Evolutionary conservation across 129 eudicot species (phyloP), one percentile per base, ranked within the genome.

Genomic region (Arctium minus): DNA sequence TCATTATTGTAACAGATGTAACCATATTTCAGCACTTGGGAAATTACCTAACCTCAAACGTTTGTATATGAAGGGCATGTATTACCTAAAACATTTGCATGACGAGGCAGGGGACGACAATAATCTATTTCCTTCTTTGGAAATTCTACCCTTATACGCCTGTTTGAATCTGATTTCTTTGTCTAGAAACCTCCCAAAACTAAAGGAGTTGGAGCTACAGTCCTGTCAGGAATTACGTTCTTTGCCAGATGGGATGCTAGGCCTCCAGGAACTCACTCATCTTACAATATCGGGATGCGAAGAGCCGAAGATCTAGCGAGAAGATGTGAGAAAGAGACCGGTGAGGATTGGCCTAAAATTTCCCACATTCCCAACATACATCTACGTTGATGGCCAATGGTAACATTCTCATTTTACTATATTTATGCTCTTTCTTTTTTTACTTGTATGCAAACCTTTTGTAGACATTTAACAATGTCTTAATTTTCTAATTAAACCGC

Each of bases 281-380:
- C 81, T 65, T 78, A 13, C 15, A 15, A 78, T 78, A 5, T 18
- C 0, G 0, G 0, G 17, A 2, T 78, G 74, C n/a, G n/a, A n/a
- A n/a, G n/a, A n/a, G n/a, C n/a, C 67, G 35, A 29, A 37, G 3
- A 37, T 65, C 39, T 78, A 27, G 29, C 13, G 7, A 62, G 6
- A 39, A 78, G 74, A 12, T 78, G 17, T 65, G 74, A 67, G 22
- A 78, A 65, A 27, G 81, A 78, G 38, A 67, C 11, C 0, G 81
- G 81, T 29, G 62, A 37, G 15, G 81, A 78, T 2, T 78, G 74
- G 81, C 81, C 74, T 27, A 11, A 38, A 78, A 78, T 78, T 64
- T 78, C 81, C 29, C 81, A 78, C 38, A 2, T 78, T 78, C 74
- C 74, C 37, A n/a, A 35, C 36, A 22, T 62, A 35, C 37, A 35